phyloP scores from a whole-genome alignment of 129 eudicot species.

The Erigeron canadensis region DNA sequence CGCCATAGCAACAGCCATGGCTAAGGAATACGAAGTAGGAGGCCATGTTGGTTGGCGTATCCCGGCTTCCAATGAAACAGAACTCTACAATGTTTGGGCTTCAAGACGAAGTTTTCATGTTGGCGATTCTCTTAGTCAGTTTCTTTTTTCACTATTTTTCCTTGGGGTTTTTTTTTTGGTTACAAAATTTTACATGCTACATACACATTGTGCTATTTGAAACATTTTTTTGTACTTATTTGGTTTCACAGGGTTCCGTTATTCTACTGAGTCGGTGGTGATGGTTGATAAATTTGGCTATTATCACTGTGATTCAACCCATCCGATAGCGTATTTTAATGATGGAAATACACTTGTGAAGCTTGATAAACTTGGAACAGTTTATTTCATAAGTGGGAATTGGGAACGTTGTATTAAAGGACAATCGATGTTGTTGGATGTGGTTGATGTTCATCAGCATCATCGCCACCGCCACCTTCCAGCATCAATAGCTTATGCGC shows the following conservation, averaged over 20 bases:
- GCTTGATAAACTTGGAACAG: slow-evolving; percentile 27
- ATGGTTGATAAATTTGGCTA: slow-evolving; percentile 21
- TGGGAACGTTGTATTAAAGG: slow-evolving; percentile 31
- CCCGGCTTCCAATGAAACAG: slow-evolving; percentile 34
- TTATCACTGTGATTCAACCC: slow-evolving; percentile 29
- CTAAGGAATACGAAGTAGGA: slow-evolving; percentile 34
- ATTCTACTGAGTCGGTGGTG: slow-evolving; percentile 29
- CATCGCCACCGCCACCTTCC: not conserved
- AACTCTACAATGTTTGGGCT: slow-evolving; percentile 42
- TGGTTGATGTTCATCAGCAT: not conserved
- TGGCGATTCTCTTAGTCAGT: slow-evolving; percentile 33
- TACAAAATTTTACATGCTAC: not conserved
- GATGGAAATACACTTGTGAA: slow-evolving; percentile 31
- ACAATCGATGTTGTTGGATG: slow-evolving; percentile 25
- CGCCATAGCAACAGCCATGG: slow-evolving; percentile 1
- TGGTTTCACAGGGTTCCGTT: slow-evolving; percentile 32
- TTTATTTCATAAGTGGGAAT: slow-evolving; percentile 36
- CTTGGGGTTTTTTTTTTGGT: not conserved
- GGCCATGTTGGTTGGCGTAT: slow-evolving; percentile 34
- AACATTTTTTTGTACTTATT: not conserved
- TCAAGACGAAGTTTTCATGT: slow-evolving; percentile 24
- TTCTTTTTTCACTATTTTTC: not conserved
- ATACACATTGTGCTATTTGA: not conserved
- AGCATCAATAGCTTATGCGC: slow-evolving; percentile 7
- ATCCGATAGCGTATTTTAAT: slow-evolving; percentile 9